Base-by-base conservation (phyloP, 164 flowering plant species). In the Berberis thunbergii region DNA sequence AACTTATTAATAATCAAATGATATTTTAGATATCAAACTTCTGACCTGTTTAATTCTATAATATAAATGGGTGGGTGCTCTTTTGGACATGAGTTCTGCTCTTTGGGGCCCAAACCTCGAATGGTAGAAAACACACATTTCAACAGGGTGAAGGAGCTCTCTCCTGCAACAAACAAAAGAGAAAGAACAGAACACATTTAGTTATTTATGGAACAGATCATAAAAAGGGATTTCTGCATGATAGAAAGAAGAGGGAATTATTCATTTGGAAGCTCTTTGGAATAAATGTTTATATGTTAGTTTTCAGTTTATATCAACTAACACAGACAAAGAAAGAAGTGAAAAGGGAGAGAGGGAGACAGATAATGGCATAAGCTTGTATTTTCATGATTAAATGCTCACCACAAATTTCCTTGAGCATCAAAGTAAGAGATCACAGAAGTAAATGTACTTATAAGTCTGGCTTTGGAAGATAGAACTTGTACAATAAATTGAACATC, bases 351-450 rank as follows among this genome's bases (percentile, higher is more conserved):
- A 9, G 9, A n/a, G n/a, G 55, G 55, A 4, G n/a, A 12, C 11
- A 53, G n/a, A 3, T 6, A 53, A n/a, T 13, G 42, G 42, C 6
- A 55, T 4, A 26, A 26, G 13, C 42, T 3, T 26, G 41, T 61
- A 38, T 39, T 56, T 48, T 40, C 46, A 12, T 53, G 3, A 39
- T 54, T 46, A 49, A 67, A 57, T 46, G 71, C 83, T 70, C 70
- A 91, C 98, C 98, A 94, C 41, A 72, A 62, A 64, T 73, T 73
- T 74, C 67, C 79, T 57, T 79, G 84, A n/a, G 78, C 81, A 80
- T 88, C 96, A 81, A 78, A 84, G 72, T 83, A 80, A 67, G 67
- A 49, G 13, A 87, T 53, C 54, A 59, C 65, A 71, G 81, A 71
- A 6, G 62, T 77, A 46, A 76, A 70, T 64, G 72, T 83, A 78